Percentiles rank a stretch among this genome's conserved stretches.
phyloP scores from a whole-genome alignment of 768 basidiomycete species.

The Hygrocybe coccinea region DNA sequence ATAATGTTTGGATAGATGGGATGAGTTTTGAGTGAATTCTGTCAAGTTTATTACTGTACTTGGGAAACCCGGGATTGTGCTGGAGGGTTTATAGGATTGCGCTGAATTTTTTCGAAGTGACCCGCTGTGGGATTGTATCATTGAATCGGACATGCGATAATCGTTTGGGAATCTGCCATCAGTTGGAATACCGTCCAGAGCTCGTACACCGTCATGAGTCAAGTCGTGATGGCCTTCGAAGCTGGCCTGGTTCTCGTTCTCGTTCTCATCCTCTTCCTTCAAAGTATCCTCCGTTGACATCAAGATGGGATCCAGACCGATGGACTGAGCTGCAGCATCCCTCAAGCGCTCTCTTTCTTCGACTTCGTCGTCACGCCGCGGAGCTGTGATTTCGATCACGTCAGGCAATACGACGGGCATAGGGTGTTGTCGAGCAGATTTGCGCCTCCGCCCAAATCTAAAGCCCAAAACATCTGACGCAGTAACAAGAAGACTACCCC shows the following conservation, averaged over 20 bases:
- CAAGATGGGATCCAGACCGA: slow-evolving; percentile 58
- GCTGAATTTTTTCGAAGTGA: slow-evolving; percentile 39
- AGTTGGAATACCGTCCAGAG: not conserved
- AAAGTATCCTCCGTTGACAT: slow-evolving; percentile 31
- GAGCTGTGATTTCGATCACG: slow-evolving; percentile 67
- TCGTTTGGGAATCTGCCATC: slow-evolving; percentile 18
- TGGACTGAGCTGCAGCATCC: slow-evolving; percentile 70
- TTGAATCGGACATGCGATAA: slow-evolving; percentile 17
- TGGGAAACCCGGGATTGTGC: slow-evolving; percentile 62
- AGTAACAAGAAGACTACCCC: slow-evolving; percentile 47
- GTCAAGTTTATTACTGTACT: slow-evolving; percentile 46
- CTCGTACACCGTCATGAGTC: slow-evolving; percentile 1
- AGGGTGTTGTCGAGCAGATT: slow-evolving; percentile 32
- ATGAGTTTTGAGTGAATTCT: slow-evolving; percentile 49
- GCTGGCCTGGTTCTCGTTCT: slow-evolving; percentile 4
- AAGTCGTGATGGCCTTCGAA: too few relatives aligned
- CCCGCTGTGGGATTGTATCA: slow-evolving; percentile 20
- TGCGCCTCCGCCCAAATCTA: slow-evolving; percentile 45
- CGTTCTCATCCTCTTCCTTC: slow-evolving; percentile 35
- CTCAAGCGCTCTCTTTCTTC: slow-evolving; percentile 73
- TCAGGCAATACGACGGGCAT: slow-evolving; percentile 52
- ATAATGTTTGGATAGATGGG: slow-evolving; percentile 61
- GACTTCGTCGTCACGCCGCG: slow-evolving; percentile 52
- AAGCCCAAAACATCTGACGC: slow-evolving; percentile 50
- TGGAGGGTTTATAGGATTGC: slow-evolving; percentile 30